Conservation (phyloP, 495 filamentous ascomycete species). For the Trichoderma parareesei region DNA sequence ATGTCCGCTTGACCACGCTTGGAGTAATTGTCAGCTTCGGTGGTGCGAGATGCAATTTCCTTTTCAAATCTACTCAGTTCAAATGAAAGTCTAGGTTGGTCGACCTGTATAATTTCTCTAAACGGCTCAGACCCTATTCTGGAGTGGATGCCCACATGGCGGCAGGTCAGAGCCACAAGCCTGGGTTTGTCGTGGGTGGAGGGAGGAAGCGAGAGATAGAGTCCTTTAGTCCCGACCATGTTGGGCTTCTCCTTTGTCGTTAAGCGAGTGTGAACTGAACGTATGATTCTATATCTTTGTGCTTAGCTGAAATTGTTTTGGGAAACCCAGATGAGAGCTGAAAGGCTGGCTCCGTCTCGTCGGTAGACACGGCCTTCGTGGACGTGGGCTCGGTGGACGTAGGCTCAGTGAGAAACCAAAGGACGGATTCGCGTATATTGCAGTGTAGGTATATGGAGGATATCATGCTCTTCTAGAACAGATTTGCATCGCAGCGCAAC, state of each 20-base stretch:
- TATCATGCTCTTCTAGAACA: neutral
- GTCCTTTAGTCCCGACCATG: neutral
- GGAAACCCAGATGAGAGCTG: neutral
- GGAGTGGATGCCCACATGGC: neutral
- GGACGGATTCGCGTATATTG: neutral
- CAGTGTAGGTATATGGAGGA: neutral
- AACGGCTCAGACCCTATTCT: neutral
- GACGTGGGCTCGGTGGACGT: too few relatives aligned
- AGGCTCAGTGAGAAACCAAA: too few relatives aligned
- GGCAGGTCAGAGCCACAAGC: neutral
- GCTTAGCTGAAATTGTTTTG: too few relatives aligned
- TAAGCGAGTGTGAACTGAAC: too few relatives aligned
- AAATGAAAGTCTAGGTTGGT: too few relatives aligned
- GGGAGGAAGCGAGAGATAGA: neutral
- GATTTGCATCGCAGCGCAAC: neutral
- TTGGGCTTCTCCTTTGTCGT: too few relatives aligned
- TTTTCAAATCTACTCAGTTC: too few relatives aligned
- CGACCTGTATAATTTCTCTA: neutral
- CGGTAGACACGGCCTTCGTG: too few relatives aligned
- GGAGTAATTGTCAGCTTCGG: neutral
- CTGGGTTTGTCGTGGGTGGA: neutral
- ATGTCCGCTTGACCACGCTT: neutral
- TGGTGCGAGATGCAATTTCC: too few relatives aligned
- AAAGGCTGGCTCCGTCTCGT: neutral
- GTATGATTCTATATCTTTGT: too few relatives aligned